These are phyloP conservation scores for Neofusicoccum kwambonambiense DNA, from an alignment of 2,329 filamentous ascomycete genomes.

Conservation along the genomic window DNA sequence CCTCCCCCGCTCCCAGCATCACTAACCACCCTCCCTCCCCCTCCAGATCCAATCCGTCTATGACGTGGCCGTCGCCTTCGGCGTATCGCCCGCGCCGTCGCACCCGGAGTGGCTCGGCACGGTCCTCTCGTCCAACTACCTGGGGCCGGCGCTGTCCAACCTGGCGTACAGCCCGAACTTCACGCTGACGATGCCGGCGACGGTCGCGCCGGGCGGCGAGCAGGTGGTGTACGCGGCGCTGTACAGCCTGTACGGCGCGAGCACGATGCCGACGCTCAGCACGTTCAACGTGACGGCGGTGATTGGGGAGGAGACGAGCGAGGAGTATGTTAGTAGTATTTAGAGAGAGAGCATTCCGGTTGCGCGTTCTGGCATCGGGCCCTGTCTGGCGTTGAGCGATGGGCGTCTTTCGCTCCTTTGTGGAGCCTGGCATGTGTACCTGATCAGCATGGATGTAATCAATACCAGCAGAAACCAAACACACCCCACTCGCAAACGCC, in stretches of 20 bases:
- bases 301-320: not conserved
- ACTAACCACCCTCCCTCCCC: too few species aligned
- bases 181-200: slow-evolving; percentile 21
- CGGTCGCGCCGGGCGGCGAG: slow-evolving; percentile 20
- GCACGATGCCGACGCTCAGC: slow-evolving; percentile 16
- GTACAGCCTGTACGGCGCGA: slow-evolving; percentile 30
- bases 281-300: slow-evolving; percentile 15
- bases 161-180: slow-evolving; percentile 27
- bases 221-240: slow-evolving; percentile 26
- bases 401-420: too few species aligned
- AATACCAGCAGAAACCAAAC: too few species aligned
- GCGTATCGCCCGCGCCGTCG: slow-evolving; percentile 30
- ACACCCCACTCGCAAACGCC: too few species aligned
- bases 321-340: too few species aligned
- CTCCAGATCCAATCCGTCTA: slow-evolving; percentile 41
- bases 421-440: too few species aligned
- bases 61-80: slow-evolving; percentile 48
- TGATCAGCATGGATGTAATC: too few species aligned
- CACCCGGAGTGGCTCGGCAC: slow-evolving; percentile 32
- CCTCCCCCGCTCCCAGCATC: too few species aligned
- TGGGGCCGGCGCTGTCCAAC: slow-evolving; percentile 37
- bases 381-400: too few species aligned
- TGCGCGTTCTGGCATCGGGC: too few species aligned
- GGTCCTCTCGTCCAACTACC: slow-evolving; percentile 33
- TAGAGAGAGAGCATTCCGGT: too few species aligned